A percentile compares a stretch with the other conserved stretches of the same genome.
These are phyloP conservation scores for Acanthamoeba triangularis DNA, from an alignment of 208 protist genomes.

Conservation along the genomic window DNA sequence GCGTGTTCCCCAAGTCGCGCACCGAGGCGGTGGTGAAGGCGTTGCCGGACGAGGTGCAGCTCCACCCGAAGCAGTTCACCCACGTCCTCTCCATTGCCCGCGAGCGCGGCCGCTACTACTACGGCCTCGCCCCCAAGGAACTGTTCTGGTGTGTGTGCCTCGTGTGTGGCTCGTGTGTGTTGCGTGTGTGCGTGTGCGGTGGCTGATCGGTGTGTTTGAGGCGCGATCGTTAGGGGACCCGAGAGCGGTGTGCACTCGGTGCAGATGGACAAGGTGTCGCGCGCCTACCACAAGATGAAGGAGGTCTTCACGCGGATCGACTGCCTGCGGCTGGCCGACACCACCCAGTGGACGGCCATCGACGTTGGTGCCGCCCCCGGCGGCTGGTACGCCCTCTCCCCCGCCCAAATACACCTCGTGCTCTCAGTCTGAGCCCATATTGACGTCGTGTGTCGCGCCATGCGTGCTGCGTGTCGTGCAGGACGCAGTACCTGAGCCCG, in stretches of 20 bases:
- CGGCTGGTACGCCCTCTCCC: neutral
- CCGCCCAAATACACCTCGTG: too few species aligned
- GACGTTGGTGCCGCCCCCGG: neutral
- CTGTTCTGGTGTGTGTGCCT: neutral
- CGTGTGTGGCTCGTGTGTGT: too few species aligned
- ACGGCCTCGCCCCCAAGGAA: neutral
- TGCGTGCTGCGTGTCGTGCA: neutral
- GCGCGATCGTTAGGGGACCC: neutral
- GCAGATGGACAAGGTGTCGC: constrained; percentile 3
- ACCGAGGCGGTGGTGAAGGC: neutral
- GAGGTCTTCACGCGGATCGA: neutral
- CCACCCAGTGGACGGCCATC: neutral
- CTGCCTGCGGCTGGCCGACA: neutral
- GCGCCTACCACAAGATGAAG: neutral
- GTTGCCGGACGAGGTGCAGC: neutral
- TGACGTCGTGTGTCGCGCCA: neutral
- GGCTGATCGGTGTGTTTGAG: neutral
- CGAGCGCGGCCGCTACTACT: neutral
- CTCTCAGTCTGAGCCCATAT: neutral
- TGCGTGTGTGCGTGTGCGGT: too few species aligned
- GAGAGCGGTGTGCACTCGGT: constrained; percentile 17
- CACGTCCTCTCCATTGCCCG: constrained; percentile 15
- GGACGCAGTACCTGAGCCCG: constrained; percentile 31
- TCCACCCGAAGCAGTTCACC: constrained; percentile 28
- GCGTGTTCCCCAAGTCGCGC: neutral